These are phyloP conservation scores for Pyracantha coccinea DNA, from an alignment of 331 rosid genomes.

Conservation along the genomic window DNA sequence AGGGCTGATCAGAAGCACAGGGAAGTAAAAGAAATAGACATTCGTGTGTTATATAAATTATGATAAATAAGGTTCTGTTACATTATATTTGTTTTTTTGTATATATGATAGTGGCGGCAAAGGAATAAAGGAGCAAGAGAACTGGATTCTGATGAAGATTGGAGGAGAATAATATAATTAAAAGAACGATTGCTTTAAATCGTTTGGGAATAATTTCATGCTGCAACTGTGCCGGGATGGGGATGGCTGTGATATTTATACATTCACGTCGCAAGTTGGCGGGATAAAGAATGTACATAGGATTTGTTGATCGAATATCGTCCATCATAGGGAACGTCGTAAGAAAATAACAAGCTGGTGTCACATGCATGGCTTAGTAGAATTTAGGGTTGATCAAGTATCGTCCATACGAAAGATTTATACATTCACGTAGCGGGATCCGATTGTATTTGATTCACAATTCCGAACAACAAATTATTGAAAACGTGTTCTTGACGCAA, in stretches of 20 bases:
- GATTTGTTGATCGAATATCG: too few species aligned
- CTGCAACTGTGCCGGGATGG: neutral
- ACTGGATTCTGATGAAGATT: constrained; percentile 42
- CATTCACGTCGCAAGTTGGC: constrained; percentile 12
- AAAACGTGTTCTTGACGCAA: neutral
- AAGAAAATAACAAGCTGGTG: too few species aligned
- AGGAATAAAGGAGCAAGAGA: constrained; percentile 27
- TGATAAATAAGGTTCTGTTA: neutral
- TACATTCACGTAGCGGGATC: too few species aligned
- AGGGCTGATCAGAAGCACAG: neutral
- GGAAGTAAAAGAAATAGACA: neutral
- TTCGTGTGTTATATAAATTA: neutral
- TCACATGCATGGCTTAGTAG: too few species aligned
- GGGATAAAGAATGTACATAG: neutral
- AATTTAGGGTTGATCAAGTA: too few species aligned
- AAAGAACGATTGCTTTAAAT: constrained; percentile 18
- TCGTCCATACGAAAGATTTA: neutral
- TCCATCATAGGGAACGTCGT: too few species aligned
- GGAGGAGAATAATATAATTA: constrained; percentile 22
- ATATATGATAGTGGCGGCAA: neutral
- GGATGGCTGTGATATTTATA: neutral
- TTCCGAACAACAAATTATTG: neutral
- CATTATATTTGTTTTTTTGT: too few species aligned
- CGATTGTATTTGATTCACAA: neutral
- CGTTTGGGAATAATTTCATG: neutral